Percentiles rank a stretch among this genome's conserved stretches.
phyloP scores from a whole-genome alignment of 163 green algal species.

The Chlorella variabilis region DNA sequence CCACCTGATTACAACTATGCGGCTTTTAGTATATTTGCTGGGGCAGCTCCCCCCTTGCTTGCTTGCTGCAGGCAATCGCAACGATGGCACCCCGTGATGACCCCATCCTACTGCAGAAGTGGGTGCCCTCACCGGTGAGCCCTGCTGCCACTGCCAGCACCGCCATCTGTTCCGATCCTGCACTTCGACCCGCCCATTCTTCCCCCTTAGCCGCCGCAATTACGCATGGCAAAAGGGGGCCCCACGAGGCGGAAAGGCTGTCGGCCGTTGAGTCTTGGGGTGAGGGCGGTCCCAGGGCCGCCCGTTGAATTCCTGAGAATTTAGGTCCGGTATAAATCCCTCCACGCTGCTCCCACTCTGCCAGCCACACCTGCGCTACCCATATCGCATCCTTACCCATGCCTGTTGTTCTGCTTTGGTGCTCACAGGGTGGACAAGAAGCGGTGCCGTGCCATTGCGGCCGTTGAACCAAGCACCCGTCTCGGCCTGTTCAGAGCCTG shows the following conservation, averaged over 20 bases:
- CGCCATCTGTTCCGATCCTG: not conserved
- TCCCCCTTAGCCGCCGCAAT: slow-evolving; percentile 42
- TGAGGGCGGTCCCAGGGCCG: slow-evolving; percentile 6
- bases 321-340: slow-evolving; percentile 23
- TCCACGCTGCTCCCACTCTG: not conserved
- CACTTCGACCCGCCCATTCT: slow-evolving; percentile 21
- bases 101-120: no score
- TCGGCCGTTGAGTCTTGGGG: slow-evolving; percentile 52
- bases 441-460: no score
- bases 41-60: slow-evolving; percentile 23
- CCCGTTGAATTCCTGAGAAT: slow-evolving; percentile 32
- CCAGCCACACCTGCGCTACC: no score
- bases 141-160: not conserved
- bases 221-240: slow-evolving; percentile 39
- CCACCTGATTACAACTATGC: slow-evolving; percentile 41
- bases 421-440: no score
- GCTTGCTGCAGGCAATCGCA: not conserved
- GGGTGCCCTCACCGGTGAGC: not conserved
- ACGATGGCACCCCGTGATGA: no score
- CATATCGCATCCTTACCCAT: no score
- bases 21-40: slow-evolving; percentile 50
- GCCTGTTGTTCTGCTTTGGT: no score
- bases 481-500: no score
- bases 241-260: slow-evolving; percentile 34
- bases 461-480: no score